Evolutionary conservation across 768 basidiomycete species (phyloP), one percentile per base, ranked within the genome.

Genomic region (Hygrophorus pudorinus): DNA sequence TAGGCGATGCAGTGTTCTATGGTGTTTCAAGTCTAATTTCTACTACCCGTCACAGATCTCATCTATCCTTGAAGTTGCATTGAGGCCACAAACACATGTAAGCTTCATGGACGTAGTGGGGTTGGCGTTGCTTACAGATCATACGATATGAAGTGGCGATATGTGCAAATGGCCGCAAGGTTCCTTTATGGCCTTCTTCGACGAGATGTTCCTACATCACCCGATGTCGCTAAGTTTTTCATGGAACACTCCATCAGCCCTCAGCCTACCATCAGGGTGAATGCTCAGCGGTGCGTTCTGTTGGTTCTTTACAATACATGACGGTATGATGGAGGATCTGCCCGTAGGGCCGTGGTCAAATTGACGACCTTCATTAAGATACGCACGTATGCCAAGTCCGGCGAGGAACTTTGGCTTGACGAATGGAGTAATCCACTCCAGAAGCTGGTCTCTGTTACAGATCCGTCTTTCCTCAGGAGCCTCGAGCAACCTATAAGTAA

Each of bases 361-460:
- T 56, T 86, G 30, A 66, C 79, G 33, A 71, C 73, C 28, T 76
- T 78, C 52, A 68, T 88, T 56, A 89, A 89, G 62, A 75, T 86
- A 46, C 75, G 88, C 46, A 84, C 79, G 6, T 83, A 83, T 53
- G 75, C 85, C 29, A 65, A 65, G 52, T 75, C 73, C 4, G 59
- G 59, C 3, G 75, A 81, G 31, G 80, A 84, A 44, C 67, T 87
- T 16, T 89, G 87, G 87, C 59, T 76, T 30, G 77, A 78, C 39
- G 75, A 77, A 55, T 87, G 84, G 82, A 65, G 46, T 14, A 85
- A 77, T 58, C 84, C 85, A 4, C 56, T 84, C 27, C 60, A 64
- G 28, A 65, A 59, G 41, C 60, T 67, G 24, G 56, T 86, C 27
- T 32, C 60, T 10, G 57, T 85, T 35, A 50, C 46, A n/a, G 60